A percentile compares a stretch with the other conserved stretches of the same genome.
phyloP scores from a whole-genome alignment of 2,329 filamentous ascomycete species.

The Monosporascus cannonballus region DNA sequence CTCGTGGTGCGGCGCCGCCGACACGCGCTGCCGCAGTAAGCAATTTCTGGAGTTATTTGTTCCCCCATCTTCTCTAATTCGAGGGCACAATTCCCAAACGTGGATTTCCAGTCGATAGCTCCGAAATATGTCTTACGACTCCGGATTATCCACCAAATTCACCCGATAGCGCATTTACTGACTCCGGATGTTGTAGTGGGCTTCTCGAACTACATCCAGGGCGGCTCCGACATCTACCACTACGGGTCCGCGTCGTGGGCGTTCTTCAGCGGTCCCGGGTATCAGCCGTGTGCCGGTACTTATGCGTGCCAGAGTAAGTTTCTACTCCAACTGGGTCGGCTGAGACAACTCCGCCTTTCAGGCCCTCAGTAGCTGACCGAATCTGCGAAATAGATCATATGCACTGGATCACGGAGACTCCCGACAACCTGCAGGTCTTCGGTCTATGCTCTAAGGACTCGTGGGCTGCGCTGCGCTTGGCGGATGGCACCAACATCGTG shows the following conservation, averaged over 20 bases:
- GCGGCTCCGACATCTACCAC: slow-evolving; percentile 33
- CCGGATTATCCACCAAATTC: too few species aligned
- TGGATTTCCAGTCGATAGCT: too few species aligned
- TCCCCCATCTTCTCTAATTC: too few species aligned
- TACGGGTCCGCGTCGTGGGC: slow-evolving; percentile 38
- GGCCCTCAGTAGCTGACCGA: slow-evolving; percentile 4
- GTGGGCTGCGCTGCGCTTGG: slow-evolving; percentile 27
- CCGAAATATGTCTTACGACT: too few species aligned
- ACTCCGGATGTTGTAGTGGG: slow-evolving; percentile 21
- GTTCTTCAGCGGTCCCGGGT: slow-evolving; percentile 35
- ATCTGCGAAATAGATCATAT: slow-evolving; percentile 22
- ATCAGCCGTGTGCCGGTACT: slow-evolving; percentile 27
- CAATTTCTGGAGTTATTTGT: too few species aligned
- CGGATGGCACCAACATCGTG: slow-evolving; percentile 26
- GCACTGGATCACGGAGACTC: slow-evolving; percentile 33
- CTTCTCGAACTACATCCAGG: slow-evolving; percentile 34
- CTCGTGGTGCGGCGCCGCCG: slow-evolving; percentile 29
- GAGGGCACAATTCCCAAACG: too few species aligned
- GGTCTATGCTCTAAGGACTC: slow-evolving; percentile 36
- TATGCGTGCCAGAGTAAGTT: slow-evolving; percentile 29
- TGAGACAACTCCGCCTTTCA: too few species aligned
- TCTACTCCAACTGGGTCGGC: too few species aligned
- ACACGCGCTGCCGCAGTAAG: slow-evolving; percentile 30
- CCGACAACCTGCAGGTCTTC: slow-evolving; percentile 33
- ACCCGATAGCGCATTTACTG: too few species aligned